Evolutionary conservation across 75 land plant species (phyloP).

Genomic region (Sequoiadendron giganteum): DNA sequence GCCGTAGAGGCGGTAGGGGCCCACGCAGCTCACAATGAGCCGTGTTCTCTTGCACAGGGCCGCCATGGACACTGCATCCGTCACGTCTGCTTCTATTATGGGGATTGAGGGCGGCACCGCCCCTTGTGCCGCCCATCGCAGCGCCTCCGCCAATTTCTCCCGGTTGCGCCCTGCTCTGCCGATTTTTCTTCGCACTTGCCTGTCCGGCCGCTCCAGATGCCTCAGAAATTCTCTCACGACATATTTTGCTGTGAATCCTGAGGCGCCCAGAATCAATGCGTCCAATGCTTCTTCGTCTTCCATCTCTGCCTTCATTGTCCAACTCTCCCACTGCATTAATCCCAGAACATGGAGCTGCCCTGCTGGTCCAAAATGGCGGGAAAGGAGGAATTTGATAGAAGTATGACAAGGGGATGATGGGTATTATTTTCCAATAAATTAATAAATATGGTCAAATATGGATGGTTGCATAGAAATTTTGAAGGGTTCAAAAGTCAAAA

Average conservation of each 20-base stretch:
- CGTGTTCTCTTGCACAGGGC: conserved; percentile 33
- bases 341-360: no score
- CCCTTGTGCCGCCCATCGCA: conserved; percentile 62
- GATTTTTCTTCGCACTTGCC: conserved; percentile 32
- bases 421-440: no score
- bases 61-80: conserved; percentile 38
- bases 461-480: no score
- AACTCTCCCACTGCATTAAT: no score
- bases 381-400: no score
- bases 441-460: no score
- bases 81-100: conserved; percentile 53
- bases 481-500: no score
- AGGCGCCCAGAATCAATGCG: conserved; percentile 78
- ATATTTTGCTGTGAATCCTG: conserved; percentile 93
- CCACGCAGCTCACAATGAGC: conserved; percentile 74
- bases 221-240: conserved; percentile 77
- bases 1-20: conserved; percentile 81
- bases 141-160: conserved; percentile 46
- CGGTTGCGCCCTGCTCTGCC: conserved; percentile 81
- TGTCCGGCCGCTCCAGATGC: conserved; percentile 24
- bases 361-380: no score
- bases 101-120: conserved; percentile 36
- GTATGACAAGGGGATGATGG: no score
- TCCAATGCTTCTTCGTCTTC: conserved; percentile 25
- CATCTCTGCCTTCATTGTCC: no score